A percentile compares a stretch with the other conserved stretches of the same genome.
Evolutionary conservation across 2,329 filamentous ascomycete species (phyloP).

Genomic region (Macrophomina pseudophaseolina): DNA sequence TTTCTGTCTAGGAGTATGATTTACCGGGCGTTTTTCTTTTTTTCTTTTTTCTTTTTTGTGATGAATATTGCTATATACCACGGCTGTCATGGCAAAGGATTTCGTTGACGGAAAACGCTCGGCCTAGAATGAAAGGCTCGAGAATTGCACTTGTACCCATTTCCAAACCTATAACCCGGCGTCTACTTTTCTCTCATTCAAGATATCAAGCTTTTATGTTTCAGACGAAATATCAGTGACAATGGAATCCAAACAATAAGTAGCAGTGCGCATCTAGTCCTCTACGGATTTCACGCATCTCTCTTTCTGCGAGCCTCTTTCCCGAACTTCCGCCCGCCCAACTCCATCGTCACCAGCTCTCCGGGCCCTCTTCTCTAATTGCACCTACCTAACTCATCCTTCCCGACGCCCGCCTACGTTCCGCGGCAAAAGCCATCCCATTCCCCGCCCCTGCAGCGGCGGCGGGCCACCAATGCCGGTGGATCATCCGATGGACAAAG

Average conservation of each 20-base stretch:
- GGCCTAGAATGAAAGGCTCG: neutral
- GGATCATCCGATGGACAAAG: neutral
- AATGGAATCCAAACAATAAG: neutral
- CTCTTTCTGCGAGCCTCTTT: neutral
- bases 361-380: too few relatives aligned
- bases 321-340: neutral
- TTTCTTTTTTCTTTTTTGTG: neutral
- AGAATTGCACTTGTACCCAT: neutral
- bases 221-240: neutral
- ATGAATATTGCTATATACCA: constrained; percentile 9
- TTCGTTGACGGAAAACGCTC: neutral
- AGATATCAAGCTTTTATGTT: constrained; percentile 1
- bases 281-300: neutral
- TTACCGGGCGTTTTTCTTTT: neutral
- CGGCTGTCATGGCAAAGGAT: neutral
- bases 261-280: neutral
- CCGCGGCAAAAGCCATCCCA: too few relatives aligned
- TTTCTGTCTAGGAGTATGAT: neutral
- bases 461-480: constrained; percentile 14
- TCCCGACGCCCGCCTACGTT: neutral
- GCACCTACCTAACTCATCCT: constrained; percentile 15
- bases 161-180: neutral
- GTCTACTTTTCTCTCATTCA: neutral
- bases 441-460: neutral
- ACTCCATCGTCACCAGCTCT: too few relatives aligned